Evolutionary conservation across 2,329 filamentous ascomycete genomes (phyloP).

Genomic region (Alternaria ventricosa): DNA sequence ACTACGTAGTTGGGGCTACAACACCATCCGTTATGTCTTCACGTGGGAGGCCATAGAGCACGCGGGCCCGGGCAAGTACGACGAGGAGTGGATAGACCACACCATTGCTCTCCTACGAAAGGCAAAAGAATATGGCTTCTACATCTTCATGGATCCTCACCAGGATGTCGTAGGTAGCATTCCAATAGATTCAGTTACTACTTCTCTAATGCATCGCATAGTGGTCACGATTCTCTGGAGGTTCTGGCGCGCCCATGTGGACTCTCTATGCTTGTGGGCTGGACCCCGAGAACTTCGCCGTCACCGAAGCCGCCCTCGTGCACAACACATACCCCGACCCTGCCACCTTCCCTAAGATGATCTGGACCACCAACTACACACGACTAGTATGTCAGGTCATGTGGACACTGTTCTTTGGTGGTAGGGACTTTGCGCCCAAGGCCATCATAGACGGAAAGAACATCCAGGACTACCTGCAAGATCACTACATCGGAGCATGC

Average conservation of each 20-base stretch:
- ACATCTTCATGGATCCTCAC: constrained; percentile 98
- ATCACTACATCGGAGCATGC: constrained; percentile 82
- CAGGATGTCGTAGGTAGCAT: constrained; percentile 81
- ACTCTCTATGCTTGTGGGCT: constrained; percentile 93
- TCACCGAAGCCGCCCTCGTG: constrained; percentile 89
- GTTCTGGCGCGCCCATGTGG: constrained; percentile 97
- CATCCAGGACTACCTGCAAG: constrained; percentile 93
- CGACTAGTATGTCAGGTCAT: constrained; percentile 86
- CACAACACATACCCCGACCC: constrained; percentile 92
- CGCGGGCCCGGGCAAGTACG: constrained; percentile 86
- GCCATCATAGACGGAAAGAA: constrained; percentile 94
- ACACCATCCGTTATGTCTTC: constrained; percentile 94
- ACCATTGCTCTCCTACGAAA: constrained; percentile 84
- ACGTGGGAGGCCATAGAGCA: constrained; percentile 99
- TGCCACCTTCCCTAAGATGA: constrained; percentile 93
- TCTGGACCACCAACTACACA: constrained; percentile 98
- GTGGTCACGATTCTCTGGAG: constrained; percentile 95
- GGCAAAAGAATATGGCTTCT: constrained; percentile 90
- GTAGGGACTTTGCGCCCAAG: constrained; percentile 90
- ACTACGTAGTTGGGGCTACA: constrained; percentile 89
- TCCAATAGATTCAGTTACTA: neutral
- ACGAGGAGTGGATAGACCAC: constrained; percentile 90
- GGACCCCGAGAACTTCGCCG: constrained; percentile 82
- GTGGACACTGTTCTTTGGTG: constrained; percentile 93
- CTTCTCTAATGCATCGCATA: constrained; percentile 46